These are phyloP conservation scores for Trebouxia sp. DNA, from an alignment of 139 green algal species.

Conservation along the genomic window DNA sequence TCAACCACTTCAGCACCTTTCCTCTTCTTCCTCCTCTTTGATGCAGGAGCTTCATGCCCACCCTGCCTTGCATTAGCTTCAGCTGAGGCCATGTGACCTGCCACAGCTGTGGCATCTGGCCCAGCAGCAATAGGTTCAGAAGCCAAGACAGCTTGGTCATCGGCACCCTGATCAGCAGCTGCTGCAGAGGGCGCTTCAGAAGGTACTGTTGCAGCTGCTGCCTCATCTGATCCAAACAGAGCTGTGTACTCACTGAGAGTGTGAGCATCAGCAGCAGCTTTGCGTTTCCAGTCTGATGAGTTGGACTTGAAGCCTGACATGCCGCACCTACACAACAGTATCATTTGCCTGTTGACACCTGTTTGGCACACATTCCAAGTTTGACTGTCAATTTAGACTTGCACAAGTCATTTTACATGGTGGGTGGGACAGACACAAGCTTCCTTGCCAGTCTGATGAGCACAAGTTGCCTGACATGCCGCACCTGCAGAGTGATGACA, in stretches of 20 bases:
- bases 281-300: slow-evolving; percentile 15
- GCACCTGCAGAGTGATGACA: too few species aligned
- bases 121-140: not conserved
- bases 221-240: slow-evolving; percentile 12
- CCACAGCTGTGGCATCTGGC: not conserved
- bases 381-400: too few species aligned
- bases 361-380: too few species aligned
- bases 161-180: not conserved
- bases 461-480: too few species aligned
- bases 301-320: slow-evolving; percentile 1
- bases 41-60: too few species aligned
- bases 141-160: not conserved
- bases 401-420: too few species aligned
- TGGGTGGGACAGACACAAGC: too few species aligned
- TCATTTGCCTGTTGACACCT: too few species aligned
- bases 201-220: not conserved
- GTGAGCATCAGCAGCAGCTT: not conserved
- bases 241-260: slow-evolving; percentile 15
- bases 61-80: too few species aligned
- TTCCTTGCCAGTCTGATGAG: too few species aligned
- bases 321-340: not conserved
- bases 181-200: not conserved
- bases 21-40: not conserved
- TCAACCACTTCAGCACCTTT: too few species aligned
- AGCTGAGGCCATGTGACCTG: not conserved